A percentile compares a stretch with the other conserved stretches of the same genome.
These are phyloP conservation scores for Brassica cretica DNA, from an alignment of 345 rosid genomes.

Conservation along the genomic window DNA sequence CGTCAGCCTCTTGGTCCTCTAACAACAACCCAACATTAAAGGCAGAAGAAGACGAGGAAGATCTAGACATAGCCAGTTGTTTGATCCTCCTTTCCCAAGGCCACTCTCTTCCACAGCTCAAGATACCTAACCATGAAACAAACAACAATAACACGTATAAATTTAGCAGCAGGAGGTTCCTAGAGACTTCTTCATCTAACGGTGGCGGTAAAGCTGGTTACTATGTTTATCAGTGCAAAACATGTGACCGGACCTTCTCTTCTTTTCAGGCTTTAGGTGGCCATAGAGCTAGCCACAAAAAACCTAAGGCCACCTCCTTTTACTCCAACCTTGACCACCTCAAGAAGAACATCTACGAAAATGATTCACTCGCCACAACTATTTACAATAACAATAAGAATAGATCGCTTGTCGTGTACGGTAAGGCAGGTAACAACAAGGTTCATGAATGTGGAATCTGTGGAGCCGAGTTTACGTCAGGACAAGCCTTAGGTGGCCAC, in stretches of 20 bases:
- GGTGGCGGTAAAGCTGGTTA: slow-evolving; percentile 61
- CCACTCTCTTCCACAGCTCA: slow-evolving; percentile 31
- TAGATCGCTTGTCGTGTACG: slow-evolving; percentile 25
- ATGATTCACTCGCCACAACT: slow-evolving; percentile 55
- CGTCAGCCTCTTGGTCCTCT: slow-evolving; percentile 45
- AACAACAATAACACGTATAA: slow-evolving; percentile 32
- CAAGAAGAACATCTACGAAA: slow-evolving; percentile 43
- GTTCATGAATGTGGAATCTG: slow-evolving; percentile 89
- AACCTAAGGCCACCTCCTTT: slow-evolving; percentile 51
- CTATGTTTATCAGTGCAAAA: slow-evolving; percentile 82
- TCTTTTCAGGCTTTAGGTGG: slow-evolving; percentile 98
- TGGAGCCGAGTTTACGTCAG: slow-evolving; percentile 84
- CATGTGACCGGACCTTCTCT: slow-evolving; percentile 77
- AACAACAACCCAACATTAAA: slow-evolving; percentile 42
- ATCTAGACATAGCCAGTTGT: slow-evolving; percentile 88
- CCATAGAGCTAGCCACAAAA: slow-evolving; percentile 96
- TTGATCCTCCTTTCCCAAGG: slow-evolving; percentile 87
- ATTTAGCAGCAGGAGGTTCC: slow-evolving; percentile 63
- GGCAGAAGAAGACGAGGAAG: slow-evolving; percentile 49
- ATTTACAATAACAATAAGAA: slow-evolving; percentile 40
- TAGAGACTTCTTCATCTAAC: slow-evolving; percentile 52
- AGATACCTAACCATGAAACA: slow-evolving; percentile 14
- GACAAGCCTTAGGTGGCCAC: slow-evolving; percentile 97
- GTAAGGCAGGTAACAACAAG: slow-evolving; percentile 43
- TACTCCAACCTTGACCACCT: slow-evolving; percentile 26